Evolutionary conservation across 805 yeast species (phyloP).

Genomic region (Sugiyamaella qingdaonensis): DNA sequence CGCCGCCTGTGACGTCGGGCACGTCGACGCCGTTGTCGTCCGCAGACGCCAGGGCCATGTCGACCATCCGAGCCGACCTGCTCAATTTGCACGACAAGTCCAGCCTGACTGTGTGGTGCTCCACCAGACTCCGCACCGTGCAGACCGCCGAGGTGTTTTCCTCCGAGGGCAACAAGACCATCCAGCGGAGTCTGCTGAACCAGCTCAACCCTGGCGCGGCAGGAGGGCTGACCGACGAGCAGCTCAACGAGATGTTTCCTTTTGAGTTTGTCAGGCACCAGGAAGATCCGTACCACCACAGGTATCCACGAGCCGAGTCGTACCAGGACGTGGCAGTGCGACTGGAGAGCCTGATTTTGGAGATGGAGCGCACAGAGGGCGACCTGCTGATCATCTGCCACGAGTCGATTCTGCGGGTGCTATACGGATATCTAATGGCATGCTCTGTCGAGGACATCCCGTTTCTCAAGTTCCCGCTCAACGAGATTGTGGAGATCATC

Average conservation of each 20-base stretch:
- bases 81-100: slow-evolving; percentile 56
- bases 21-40: slow-evolving; percentile 24
- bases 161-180: slow-evolving; percentile 53
- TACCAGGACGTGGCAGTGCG: slow-evolving; percentile 95
- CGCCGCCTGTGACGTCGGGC: slow-evolving; percentile 29
- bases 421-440: slow-evolving; percentile 94
- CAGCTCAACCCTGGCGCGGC: slow-evolving; percentile 88
- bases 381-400: slow-evolving; percentile 90
- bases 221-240: slow-evolving; percentile 60
- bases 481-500: slow-evolving; percentile 80
- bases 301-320: slow-evolving; percentile 89
- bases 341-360: slow-evolving; percentile 87
- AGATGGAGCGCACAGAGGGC: slow-evolving; percentile 80
- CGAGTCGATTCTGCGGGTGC: slow-evolving; percentile 80
- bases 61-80: slow-evolving; percentile 23
- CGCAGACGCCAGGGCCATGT: slow-evolving; percentile 23
- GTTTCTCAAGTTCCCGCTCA: slow-evolving; percentile 64
- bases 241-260: slow-evolving; percentile 59
- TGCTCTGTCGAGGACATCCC: slow-evolving; percentile 86
- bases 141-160: slow-evolving; percentile 72
- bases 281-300: slow-evolving; percentile 85
- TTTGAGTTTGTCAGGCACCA: slow-evolving; percentile 61
- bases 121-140: slow-evolving; percentile 77
- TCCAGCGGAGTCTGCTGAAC: slow-evolving; percentile 76
- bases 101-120: slow-evolving; percentile 88